phyloP scores from a whole-genome alignment of 2,329 filamentous ascomycete species.

The Tolypocladium ovalisporum region DNA sequence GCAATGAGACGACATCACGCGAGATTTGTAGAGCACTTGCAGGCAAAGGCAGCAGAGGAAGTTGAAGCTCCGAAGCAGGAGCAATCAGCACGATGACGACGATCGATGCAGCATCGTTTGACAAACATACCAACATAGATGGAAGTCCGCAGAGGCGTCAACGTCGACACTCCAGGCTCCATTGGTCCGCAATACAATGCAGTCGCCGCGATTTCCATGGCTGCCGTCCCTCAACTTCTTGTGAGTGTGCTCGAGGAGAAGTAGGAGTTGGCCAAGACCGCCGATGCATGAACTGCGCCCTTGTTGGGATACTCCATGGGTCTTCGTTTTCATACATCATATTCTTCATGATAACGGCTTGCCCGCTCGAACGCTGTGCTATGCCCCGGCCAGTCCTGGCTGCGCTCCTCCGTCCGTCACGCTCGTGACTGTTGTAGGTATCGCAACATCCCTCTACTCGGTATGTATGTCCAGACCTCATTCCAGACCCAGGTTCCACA shows the following conservation, averaged over 20 bases:
- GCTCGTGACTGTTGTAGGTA: not conserved
- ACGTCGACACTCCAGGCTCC: not conserved
- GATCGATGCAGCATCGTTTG: too few species aligned
- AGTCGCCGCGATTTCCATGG: too few species aligned
- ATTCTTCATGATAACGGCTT: not conserved
- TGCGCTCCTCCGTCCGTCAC: not conserved
- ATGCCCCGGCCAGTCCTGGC: not conserved
- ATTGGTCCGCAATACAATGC: not conserved
- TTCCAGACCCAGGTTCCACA: constrained; percentile 64
- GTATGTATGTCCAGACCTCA: constrained; percentile 13
- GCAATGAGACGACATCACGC: constrained; percentile 17
- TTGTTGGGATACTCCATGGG: not conserved
- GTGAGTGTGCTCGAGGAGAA: not conserved
- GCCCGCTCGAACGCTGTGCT: not conserved
- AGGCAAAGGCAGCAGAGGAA: not conserved
- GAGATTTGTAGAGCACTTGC: constrained; percentile 2
- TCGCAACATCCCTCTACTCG: not conserved
- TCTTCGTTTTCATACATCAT: not conserved
- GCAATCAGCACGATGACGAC: too few species aligned
- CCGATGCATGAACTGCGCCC: too few species aligned
- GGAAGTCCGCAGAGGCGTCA: not conserved
- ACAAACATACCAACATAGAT: not conserved
- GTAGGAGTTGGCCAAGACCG: not conserved
- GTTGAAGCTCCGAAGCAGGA: not conserved
- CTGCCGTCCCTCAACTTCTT: not conserved